Conservation (phyloP, 176 grass and related monocot species). For the Rhynchospora breviuscula region DNA sequence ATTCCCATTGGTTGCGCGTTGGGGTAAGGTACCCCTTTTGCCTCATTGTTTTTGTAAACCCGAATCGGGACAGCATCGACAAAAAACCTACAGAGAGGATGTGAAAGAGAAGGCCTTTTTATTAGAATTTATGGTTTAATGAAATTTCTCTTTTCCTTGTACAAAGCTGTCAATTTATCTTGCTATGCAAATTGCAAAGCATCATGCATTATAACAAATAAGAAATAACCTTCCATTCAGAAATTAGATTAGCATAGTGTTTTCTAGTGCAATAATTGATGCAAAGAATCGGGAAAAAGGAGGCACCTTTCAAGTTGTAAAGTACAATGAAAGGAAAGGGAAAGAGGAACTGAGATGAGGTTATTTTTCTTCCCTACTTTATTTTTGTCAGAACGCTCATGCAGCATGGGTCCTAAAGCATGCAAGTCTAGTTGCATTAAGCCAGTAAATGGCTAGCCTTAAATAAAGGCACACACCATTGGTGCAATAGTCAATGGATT, state of each 20-base stretch:
- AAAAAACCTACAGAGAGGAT: constrained; percentile 39
- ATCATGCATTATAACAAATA: background rate
- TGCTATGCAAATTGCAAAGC: background rate
- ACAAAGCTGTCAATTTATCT: background rate
- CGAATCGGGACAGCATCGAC: constrained; percentile 47
- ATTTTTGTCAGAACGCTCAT: background rate
- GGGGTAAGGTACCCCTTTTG: constrained; percentile 33
- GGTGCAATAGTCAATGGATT: constrained; percentile 11
- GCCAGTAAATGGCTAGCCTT: background rate
- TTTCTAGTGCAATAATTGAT: background rate
- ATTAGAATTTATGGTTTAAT: background rate
- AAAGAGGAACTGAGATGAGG: background rate
- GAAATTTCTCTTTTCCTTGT: background rate
- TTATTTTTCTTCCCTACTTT: background rate
- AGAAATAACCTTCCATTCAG: background rate
- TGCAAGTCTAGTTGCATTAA: background rate
- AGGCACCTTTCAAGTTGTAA: background rate
- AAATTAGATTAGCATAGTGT: background rate
- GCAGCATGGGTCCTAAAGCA: background rate
- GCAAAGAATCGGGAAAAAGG: background rate
- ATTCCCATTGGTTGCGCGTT: constrained; percentile 47
- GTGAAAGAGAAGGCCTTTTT: background rate
- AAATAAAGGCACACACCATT: background rate
- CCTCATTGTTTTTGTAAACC: constrained; percentile 43
- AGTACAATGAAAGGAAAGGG: background rate